phyloP scores from a whole-genome alignment of 1,284 basidiomycete species.

The Ustilago sp. region DNA sequence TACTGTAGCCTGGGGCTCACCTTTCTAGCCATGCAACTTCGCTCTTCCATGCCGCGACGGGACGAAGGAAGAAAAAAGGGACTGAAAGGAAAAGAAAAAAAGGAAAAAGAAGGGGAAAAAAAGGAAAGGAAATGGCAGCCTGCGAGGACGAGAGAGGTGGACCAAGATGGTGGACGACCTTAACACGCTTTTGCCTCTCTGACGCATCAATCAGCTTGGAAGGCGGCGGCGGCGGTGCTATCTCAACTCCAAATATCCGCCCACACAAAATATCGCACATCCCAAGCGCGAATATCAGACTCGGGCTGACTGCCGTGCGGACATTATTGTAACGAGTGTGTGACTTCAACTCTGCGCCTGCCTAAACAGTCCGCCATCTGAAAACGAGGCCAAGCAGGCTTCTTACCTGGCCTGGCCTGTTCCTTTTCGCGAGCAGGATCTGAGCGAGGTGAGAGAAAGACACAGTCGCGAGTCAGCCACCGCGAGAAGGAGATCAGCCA shows the following conservation, averaged over 20 bases:
- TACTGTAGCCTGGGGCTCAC: neutral
- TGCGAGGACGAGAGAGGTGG: neutral
- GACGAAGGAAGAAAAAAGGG: neutral
- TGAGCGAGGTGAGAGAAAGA: neutral
- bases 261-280: neutral
- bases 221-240: neutral
- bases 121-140: neutral
- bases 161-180: neutral
- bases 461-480: conserved; percentile 1
- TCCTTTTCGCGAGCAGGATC: neutral
- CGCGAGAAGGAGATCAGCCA: neutral
- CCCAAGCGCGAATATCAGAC: neutral
- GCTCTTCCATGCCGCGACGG: neutral
- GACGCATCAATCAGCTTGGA: conserved; percentile 1
- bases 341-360: neutral
- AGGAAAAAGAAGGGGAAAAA: neutral
- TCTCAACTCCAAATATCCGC: neutral
- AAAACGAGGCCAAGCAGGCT: conserved; percentile 3
- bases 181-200: neutral
- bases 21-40: neutral
- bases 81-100: too few species aligned
- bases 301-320: neutral
- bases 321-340: neutral
- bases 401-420: neutral
- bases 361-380: conserved; percentile 3